Base-by-base conservation (phyloP, 2,329 filamentous ascomycete genomes). In the Whalleya microplaca region DNA sequence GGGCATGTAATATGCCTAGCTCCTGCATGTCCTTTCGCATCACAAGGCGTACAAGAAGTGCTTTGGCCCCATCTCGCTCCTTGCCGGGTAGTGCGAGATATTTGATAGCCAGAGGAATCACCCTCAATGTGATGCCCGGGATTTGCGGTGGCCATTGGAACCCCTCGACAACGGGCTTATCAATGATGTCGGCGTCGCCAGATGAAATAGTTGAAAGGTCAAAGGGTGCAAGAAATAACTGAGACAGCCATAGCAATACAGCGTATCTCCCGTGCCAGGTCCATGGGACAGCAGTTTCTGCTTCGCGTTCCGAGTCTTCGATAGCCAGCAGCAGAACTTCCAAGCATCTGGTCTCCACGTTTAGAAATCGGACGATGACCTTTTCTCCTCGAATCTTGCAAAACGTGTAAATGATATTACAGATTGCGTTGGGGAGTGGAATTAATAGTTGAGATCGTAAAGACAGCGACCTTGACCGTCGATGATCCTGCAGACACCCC, bases 371-470 rank as follows among this genome's bases (percentile, higher is more conserved):
- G 50, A 92, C 87, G 65, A 99, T 88, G 49, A 99, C 89, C 73
- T 98, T 98, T 71, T 95, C 88, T 21, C 95, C 94, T 51, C 95
- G 85, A 48, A 98, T 89, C 75, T 99, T 99, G 80, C 92, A 97
- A 58, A 99, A 89, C 0, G 88, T 89, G 71, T 98, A 98, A 37
- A 99, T 74, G 2, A 98, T 79, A 59, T 83, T 85, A 71, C 89
- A 91, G 53, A 96, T 86, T 3, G 91, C 92, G 58, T 83, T 81
- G 21, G 88, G 83, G 0, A 91, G 75, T 0, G 87, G 81, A 20
- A 79, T 74, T 14, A 85, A 67, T 9, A 83, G 71, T 52, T 78
- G 69, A 54, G 74, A 71, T 53, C 64, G 68, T 70, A 64, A 58
- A 71, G 72, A 66, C 43, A 75, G 49, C n/a, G 55, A 67, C 62